phyloP scores from a whole-genome alignment of 208 protist genomes.

The Leishmania arabica region DNA sequence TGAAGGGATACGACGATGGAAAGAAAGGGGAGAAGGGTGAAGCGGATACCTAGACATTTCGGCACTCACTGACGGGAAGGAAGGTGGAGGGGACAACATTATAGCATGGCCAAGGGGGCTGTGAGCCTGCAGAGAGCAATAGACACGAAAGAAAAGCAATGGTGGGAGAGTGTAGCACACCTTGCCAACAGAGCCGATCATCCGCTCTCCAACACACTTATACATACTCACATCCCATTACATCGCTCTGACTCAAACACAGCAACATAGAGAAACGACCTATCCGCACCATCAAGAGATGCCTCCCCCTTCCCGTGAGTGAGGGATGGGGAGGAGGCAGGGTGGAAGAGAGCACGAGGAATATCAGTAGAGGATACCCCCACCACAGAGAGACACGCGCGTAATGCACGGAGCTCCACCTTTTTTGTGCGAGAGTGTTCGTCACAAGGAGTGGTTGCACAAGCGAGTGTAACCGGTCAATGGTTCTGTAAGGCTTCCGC shows the following conservation, averaged over 20 bases:
- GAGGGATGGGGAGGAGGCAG: neutral
- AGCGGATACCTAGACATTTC: neutral
- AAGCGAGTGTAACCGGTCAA: neutral
- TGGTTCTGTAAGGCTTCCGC: neutral
- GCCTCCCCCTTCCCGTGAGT: neutral
- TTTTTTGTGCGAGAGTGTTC: too few relatives aligned
- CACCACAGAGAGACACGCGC: neutral
- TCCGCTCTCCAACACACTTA: neutral
- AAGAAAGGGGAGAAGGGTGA: neutral
- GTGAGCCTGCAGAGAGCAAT: neutral
- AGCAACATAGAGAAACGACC: neutral
- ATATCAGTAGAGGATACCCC: neutral
- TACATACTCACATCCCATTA: neutral
- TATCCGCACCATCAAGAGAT: neutral
- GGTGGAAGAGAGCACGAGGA: neutral
- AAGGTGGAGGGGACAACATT: neutral
- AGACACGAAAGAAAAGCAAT: neutral
- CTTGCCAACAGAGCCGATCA: neutral
- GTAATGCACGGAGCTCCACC: neutral
- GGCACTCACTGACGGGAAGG: neutral
- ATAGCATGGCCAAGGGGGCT: neutral
- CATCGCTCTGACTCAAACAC: neutral
- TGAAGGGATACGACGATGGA: neutral
- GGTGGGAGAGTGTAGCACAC: neutral
- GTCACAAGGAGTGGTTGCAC: neutral